Conservation (phyloP, 495 filamentous ascomycete genomes). For the Choiromyces venosus region DNA sequence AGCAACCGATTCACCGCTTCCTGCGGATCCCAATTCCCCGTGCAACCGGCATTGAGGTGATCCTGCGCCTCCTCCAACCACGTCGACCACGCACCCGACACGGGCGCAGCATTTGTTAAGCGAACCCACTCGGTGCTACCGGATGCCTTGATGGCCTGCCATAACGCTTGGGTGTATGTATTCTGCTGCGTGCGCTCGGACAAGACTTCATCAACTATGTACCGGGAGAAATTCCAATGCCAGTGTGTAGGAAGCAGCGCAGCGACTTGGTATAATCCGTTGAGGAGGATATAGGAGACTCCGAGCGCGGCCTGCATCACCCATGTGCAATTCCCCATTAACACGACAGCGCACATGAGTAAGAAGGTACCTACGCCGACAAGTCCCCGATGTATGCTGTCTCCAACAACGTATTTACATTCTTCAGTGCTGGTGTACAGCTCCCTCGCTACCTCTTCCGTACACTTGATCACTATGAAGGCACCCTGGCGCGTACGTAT, state of each 20-base stretch:
- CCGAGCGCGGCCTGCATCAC: slow-evolving; percentile 56
- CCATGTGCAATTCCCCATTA: slow-evolving; percentile 59
- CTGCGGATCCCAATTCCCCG: not conserved
- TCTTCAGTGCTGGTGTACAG: slow-evolving; percentile 58
- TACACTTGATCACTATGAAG: slow-evolving; percentile 57
- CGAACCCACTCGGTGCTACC: not conserved
- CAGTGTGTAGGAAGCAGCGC: slow-evolving; percentile 45
- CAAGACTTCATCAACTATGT: not conserved
- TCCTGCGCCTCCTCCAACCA: not conserved
- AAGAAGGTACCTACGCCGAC: slow-evolving; percentile 56
- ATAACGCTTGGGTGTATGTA: not conserved
- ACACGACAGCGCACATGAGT: slow-evolving; percentile 57
- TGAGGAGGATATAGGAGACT: slow-evolving; percentile 54
- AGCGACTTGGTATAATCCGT: slow-evolving; percentile 56
- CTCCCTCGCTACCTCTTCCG: slow-evolving; percentile 59
- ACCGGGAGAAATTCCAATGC: slow-evolving; percentile 10
- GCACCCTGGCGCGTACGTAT: slow-evolving; percentile 53
- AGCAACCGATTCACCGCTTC: not conserved
- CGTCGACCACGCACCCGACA: not conserved
- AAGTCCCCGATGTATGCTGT: slow-evolving; percentile 47
- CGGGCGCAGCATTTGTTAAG: not conserved
- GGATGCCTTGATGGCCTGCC: not conserved
- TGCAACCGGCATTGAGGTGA: not conserved
- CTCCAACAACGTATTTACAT: slow-evolving; percentile 51
- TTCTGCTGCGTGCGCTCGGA: not conserved